Evolutionary conservation across 2,329 filamentous ascomycete species (phyloP).

Genomic region (Alternaria gaisen): DNA sequence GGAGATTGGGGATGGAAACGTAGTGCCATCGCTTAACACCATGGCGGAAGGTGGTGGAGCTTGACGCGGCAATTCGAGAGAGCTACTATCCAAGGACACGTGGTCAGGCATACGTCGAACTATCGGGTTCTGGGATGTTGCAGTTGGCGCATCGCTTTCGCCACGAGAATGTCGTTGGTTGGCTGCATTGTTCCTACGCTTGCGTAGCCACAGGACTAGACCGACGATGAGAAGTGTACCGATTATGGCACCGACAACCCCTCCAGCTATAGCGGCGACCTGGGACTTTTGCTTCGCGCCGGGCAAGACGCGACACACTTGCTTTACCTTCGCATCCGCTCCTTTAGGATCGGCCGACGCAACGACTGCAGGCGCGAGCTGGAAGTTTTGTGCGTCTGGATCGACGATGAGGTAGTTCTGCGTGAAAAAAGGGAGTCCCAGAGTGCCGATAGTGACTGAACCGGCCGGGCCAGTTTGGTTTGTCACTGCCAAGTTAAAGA

Average conservation of each 20-base stretch:
- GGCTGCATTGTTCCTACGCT: conserved; percentile 3
- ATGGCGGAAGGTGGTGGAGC: conserved; percentile 10
- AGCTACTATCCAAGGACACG: conserved; percentile 15
- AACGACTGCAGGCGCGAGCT: conserved; percentile 25
- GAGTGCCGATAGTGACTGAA: conserved; percentile 11
- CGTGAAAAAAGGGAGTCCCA: conserved; percentile 29
- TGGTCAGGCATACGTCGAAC: conserved; percentile 5
- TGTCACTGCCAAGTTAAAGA: conserved; percentile 28
- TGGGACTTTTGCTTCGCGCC: conserved; percentile 14
- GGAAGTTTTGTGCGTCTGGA: conserved; percentile 26
- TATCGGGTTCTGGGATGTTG: conserved; percentile 11
- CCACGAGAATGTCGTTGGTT: conserved; percentile 9
- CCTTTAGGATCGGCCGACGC: conserved; percentile 22
- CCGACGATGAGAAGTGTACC: conserved; percentile 21
- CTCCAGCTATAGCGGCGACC: conserved; percentile 18
- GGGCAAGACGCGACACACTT: conserved; percentile 24
- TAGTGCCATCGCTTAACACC: conserved; percentile 5
- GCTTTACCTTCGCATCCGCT: conserved; percentile 23
- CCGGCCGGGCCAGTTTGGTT: conserved; percentile 15
- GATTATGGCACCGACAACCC: conserved; percentile 12
- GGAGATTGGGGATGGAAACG: conserved; percentile 14
- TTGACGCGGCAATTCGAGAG: conserved; percentile 20
- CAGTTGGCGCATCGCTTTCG: conserved; percentile 13
- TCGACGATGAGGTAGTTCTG: conserved; percentile 32
- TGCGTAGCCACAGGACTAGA: conserved; percentile 14